Conservation (phyloP, 2,329 filamentous ascomycete species). For the Cladosporium oxysporum region DNA sequence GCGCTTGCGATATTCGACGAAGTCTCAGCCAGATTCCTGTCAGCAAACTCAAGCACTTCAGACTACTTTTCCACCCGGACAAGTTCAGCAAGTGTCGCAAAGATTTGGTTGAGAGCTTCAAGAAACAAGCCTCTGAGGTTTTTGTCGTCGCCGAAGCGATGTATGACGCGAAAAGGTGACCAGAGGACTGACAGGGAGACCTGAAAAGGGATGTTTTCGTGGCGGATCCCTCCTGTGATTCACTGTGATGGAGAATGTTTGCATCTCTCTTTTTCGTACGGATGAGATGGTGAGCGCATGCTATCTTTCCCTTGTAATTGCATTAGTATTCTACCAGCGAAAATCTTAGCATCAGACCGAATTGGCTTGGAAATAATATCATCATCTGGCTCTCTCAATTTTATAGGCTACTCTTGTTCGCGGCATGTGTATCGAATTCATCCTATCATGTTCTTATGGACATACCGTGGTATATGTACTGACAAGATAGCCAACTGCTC, state of each 20-base stretch:
- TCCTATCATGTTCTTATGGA: neutral
- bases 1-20: neutral
- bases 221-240: neutral
- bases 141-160: conserved; percentile 21
- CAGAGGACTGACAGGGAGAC: neutral
- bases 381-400: neutral
- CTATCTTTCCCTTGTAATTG: neutral
- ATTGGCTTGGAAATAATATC: neutral
- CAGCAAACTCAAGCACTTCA: conserved; percentile 11
- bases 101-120: conserved; percentile 19
- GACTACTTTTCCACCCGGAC: conserved; percentile 24
- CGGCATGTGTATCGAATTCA: neutral
- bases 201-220: neutral
- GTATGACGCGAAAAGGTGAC: neutral
- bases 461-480: neutral
- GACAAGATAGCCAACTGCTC: neutral
- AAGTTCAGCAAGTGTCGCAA: conserved; percentile 20
- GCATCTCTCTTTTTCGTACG: neutral
- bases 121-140: conserved; percentile 21
- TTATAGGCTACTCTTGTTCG: neutral
- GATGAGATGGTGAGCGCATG: neutral
- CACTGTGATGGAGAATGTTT: neutral
- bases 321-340: neutral
- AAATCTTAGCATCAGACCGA: neutral
- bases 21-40: neutral